Conservation (phyloP, 768 basidiomycete genomes). For the Albatrellus ellisii region DNA sequence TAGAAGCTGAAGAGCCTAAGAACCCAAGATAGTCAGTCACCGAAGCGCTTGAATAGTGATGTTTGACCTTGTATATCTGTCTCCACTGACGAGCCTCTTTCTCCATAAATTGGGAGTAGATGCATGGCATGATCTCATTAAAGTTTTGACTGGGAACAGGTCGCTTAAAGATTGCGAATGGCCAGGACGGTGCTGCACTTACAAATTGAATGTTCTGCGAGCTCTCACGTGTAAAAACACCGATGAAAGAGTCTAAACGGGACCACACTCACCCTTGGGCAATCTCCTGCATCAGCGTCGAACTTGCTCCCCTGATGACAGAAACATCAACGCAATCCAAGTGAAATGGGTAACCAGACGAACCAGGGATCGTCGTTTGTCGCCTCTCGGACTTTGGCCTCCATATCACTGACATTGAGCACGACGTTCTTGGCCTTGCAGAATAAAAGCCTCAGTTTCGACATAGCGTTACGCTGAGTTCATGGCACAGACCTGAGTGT, state of each 20-base stretch:
- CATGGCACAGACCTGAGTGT: conserved; percentile 63
- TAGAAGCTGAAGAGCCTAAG: conserved; percentile 77
- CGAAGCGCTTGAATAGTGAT: conserved; percentile 4
- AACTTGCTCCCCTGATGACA: conserved; percentile 79
- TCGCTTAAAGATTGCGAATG: background rate
- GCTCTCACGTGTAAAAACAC: conserved; percentile 3
- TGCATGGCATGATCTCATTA: conserved; percentile 98
- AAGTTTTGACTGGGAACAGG: conserved; percentile 70
- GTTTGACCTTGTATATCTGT: conserved; percentile 95
- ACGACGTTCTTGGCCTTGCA: conserved; percentile 88
- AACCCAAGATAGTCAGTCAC: background rate
- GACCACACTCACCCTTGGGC: conserved; percentile 76
- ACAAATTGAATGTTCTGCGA: conserved; percentile 98
- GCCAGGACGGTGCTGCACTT: conserved; percentile 19
- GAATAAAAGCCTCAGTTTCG: background rate
- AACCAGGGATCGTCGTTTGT: conserved; percentile 79
- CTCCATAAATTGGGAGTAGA: conserved; percentile 92
- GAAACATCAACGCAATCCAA: background rate
- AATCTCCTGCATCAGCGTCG: conserved; percentile 97
- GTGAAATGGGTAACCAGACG: conserved; percentile 15
- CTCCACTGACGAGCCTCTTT: conserved; percentile 98
- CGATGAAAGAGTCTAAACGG: conserved; percentile 4
- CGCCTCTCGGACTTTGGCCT: background rate
- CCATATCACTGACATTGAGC: conserved; percentile 73
- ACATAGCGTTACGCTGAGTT: background rate